Conservation (phyloP, 2,329 filamentous ascomycete genomes). For the Phaeomoniella chlamydospora region DNA sequence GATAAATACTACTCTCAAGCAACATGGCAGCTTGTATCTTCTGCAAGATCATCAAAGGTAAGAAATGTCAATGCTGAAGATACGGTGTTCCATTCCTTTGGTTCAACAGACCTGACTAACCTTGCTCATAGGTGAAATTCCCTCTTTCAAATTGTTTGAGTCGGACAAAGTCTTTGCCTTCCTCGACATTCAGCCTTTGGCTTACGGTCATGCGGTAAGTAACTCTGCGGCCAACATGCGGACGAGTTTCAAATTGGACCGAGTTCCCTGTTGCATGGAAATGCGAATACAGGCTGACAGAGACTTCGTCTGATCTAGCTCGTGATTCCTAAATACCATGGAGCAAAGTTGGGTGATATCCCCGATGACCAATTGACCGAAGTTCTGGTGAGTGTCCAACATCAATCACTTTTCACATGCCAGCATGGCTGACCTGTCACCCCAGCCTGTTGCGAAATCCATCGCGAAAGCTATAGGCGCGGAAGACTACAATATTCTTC, state of each 20-base stretch:
- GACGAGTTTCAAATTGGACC: too few relatives aligned
- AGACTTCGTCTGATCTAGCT: too few relatives aligned
- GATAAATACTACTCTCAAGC: too few relatives aligned
- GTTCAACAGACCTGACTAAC: constrained; percentile 1
- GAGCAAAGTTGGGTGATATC: constrained; percentile 80
- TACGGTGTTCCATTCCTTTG: neutral
- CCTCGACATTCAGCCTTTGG: constrained; percentile 86
- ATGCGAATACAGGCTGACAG: too few relatives aligned
- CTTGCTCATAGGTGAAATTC: constrained; percentile 63
- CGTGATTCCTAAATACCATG: constrained; percentile 90
- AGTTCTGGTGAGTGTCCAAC: constrained; percentile 48
- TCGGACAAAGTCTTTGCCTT: constrained; percentile 88
- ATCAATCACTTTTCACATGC: too few relatives aligned
- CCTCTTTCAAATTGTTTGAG: constrained; percentile 91
- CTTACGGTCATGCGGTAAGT: constrained; percentile 74
- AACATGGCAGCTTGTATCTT: constrained; percentile 64
- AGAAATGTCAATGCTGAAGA: constrained; percentile 2
- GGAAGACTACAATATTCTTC: constrained; percentile 78
- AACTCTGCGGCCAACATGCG: neutral
- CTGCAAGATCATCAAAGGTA: constrained; percentile 95
- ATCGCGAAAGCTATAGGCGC: constrained; percentile 64
- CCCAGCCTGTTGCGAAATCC: constrained; percentile 67
- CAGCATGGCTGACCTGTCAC: too few relatives aligned
- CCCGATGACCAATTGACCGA: constrained; percentile 77
- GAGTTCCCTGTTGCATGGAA: too few relatives aligned